Conservation (phyloP, 2,329 filamentous ascomycete species). For the Stagonosporopsis tanaceti region DNA sequence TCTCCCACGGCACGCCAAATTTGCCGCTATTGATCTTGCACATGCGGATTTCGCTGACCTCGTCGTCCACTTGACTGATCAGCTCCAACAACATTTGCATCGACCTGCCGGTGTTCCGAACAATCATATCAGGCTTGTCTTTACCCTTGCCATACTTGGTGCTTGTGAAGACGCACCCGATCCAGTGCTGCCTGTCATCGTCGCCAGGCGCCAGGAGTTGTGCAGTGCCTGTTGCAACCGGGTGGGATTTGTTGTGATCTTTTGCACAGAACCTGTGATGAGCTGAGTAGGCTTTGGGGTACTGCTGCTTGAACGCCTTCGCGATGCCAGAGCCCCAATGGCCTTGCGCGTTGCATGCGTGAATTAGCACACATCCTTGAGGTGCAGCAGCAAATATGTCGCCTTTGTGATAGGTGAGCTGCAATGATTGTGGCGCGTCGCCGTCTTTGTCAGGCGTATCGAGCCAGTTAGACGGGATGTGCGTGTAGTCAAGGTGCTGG, state of each 20-base stretch:
- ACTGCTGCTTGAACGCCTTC: constrained; percentile 57
- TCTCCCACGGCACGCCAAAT: constrained; percentile 64
- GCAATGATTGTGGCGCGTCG: neutral
- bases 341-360: constrained; percentile 67
- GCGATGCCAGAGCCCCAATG: constrained; percentile 68
- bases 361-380: constrained; percentile 59
- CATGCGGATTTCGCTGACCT: constrained; percentile 51
- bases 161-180: constrained; percentile 68
- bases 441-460: neutral
- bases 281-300: constrained; percentile 59
- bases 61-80: constrained; percentile 44
- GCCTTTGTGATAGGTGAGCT: constrained; percentile 46
- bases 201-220: constrained; percentile 62
- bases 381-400: constrained; percentile 62
- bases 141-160: constrained; percentile 56
- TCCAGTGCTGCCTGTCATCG: constrained; percentile 56
- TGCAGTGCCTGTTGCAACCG: constrained; percentile 55
- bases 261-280: constrained; percentile 59
- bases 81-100: constrained; percentile 58
- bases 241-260: constrained; percentile 30
- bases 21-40: constrained; percentile 66
- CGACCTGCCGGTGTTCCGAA: constrained; percentile 59
- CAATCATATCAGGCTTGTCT: constrained; percentile 54
- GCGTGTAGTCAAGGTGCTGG: constrained; percentile 21
- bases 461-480: constrained; percentile 13